Evolutionary conservation across 2,329 filamentous ascomycete genomes (phyloP).

Genomic region (Aspergillus phoenicis): DNA sequence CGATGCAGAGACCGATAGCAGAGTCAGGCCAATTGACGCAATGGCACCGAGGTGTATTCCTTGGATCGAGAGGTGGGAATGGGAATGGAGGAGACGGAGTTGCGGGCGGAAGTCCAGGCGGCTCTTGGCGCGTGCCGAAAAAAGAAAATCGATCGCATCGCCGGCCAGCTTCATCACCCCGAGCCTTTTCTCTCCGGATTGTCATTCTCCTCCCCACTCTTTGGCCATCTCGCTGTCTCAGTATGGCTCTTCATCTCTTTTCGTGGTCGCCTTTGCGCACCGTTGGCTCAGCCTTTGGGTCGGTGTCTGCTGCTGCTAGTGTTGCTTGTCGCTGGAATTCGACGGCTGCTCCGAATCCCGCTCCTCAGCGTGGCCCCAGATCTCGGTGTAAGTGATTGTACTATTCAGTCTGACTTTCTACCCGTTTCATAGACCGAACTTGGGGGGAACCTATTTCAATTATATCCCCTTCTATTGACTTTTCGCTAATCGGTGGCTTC

Average conservation of each 20-base stretch:
- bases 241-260: conserved; percentile 35
- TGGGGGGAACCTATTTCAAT: neutral
- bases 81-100: neutral
- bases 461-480: neutral
- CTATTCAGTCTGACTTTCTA: too few species aligned
- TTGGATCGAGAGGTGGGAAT: neutral
- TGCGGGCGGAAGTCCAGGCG: conserved; percentile 20
- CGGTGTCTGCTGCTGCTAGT: conserved; percentile 24
- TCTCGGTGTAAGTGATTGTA: conserved; percentile 25
- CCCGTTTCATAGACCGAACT: neutral
- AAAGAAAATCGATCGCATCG: conserved; percentile 24
- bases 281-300: conserved; percentile 23
- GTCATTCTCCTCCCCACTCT: neutral
- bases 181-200: neutral
- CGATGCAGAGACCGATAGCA: neutral
- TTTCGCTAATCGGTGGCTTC: conserved; percentile 5
- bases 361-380: conserved; percentile 26
- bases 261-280: conserved; percentile 32
- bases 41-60: conserved; percentile 1
- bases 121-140: conserved; percentile 34
- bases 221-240: neutral
- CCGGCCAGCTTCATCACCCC: conserved; percentile 21
- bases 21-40: neutral
- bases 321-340: conserved; percentile 38
- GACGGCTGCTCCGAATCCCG: conserved; percentile 33